Evolutionary conservation across 1,284 basidiomycete species (phyloP).

Genomic region (Sporisorium iseilematis-ciliati): DNA sequence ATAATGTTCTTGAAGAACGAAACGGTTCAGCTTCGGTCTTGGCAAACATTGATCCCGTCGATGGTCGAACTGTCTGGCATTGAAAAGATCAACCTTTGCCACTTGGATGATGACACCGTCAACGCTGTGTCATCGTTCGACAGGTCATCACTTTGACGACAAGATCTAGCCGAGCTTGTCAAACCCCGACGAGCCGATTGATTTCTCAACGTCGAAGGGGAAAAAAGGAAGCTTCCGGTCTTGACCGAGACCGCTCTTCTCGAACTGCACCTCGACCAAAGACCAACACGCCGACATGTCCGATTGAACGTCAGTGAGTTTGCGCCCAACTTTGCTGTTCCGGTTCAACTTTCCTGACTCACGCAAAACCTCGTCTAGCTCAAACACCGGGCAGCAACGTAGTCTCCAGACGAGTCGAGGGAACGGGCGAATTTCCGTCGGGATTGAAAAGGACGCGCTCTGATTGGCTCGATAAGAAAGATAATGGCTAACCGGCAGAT

Average conservation of each 20-base stretch:
- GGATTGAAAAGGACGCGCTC: constrained; percentile 7
- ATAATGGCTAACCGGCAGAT: no score
- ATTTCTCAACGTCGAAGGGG: no score
- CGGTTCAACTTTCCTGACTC: no score
- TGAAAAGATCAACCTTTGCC: neutral
- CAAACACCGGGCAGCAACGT: no score
- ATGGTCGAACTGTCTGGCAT: neutral
- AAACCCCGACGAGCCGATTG: no score
- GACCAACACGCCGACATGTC: no score
- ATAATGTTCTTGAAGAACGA: neutral
- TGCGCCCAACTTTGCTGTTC: no score
- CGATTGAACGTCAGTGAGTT: no score
- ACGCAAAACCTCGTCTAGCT: no score
- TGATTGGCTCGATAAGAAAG: constrained; percentile 37
- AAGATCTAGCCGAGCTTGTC: no score
- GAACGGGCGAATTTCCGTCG: neutral
- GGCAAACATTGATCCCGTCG: neutral
- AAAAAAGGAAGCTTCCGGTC: neutral
- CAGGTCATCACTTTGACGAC: neutral
- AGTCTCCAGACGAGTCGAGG: neutral
- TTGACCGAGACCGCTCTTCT: neutral
- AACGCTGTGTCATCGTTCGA: neutral
- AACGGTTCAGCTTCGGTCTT: constrained; percentile 8
- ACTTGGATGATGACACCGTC: neutral
- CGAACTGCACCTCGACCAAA: no score